A percentile compares a stretch with the other conserved stretches of the same genome.
phyloP scores from a whole-genome alignment of 2,329 filamentous ascomycete species.

The Beauveria varroae region DNA sequence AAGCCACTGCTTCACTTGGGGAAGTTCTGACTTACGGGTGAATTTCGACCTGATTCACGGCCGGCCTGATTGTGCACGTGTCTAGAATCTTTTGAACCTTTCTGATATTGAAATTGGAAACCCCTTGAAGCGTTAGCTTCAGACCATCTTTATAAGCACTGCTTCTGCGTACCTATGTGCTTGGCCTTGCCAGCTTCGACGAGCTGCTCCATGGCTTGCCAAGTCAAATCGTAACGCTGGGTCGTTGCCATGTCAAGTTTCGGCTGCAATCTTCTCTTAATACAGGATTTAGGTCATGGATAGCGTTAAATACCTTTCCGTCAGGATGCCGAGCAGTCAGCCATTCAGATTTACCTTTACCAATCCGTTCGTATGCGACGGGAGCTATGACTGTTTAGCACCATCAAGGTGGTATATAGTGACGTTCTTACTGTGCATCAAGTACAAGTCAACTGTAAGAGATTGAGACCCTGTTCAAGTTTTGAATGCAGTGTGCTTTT shows the following conservation, averaged over 20 bases:
- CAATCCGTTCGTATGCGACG: slow-evolving; percentile 6
- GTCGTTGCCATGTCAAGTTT: neutral
- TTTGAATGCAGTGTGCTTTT: neutral
- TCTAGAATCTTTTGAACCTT: slow-evolving; percentile 11
- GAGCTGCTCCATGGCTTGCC: slow-evolving; percentile 6
- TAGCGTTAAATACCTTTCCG: neutral
- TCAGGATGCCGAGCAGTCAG: neutral
- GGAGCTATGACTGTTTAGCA: neutral
- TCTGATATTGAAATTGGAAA: slow-evolving; percentile 14
- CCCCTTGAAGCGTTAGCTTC: neutral
- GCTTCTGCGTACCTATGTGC: neutral
- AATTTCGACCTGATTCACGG: slow-evolving; percentile 14
- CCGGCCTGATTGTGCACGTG: slow-evolving; percentile 10
- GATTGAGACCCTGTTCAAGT: neutral
- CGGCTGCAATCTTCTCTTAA: neutral
- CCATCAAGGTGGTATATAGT: neutral
- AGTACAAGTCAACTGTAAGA: slow-evolving; percentile 3
- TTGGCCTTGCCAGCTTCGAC: slow-evolving; percentile 2
- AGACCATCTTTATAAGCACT: neutral
- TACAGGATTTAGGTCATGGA: too few species aligned
- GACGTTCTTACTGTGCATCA: slow-evolving; percentile 6
- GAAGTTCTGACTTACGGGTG: slow-evolving; percentile 4
- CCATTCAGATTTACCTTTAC: neutral
- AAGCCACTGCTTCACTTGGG: neutral
- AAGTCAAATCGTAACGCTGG: neutral